Evolutionary conservation across 2,329 filamentous ascomycete genomes (phyloP).

Genomic region (Xylogone sp.): DNA sequence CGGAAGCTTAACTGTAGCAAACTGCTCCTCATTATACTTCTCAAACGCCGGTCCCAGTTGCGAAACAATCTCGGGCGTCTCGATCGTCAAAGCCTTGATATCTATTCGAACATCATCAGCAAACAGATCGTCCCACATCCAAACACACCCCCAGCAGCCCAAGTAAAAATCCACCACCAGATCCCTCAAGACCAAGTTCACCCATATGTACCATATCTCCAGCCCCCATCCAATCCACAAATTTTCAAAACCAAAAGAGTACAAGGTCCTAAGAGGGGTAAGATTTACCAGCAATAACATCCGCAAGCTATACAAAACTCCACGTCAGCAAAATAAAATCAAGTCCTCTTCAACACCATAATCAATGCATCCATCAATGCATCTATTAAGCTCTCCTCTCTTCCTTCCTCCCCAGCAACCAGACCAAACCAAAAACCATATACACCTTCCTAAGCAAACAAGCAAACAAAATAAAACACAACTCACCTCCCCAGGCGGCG

Average conservation of each 20-base stretch:
- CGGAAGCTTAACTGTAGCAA: constrained; percentile 83
- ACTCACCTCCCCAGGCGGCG: constrained; percentile 91
- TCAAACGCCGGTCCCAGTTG: constrained; percentile 80
- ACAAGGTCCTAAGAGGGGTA: constrained; percentile 2
- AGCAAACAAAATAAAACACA: constrained; percentile 8
- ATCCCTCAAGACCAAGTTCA: not conserved
- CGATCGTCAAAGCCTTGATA: constrained; percentile 79
- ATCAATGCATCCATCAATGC: no score
- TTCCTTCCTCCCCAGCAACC: no score
- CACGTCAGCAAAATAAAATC: constrained; percentile 17
- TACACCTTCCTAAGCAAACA: no score
- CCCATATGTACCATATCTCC: no score
- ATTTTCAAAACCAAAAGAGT: no score
- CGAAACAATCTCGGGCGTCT: constrained; percentile 62
- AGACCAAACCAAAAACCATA: no score
- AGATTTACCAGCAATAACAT: constrained; percentile 76
- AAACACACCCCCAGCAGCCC: no score
- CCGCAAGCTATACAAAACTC: constrained; percentile 61
- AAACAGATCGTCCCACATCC: no score
- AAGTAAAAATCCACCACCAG: not conserved
- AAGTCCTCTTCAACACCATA: constrained; percentile 1
- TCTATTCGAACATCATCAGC: no score
- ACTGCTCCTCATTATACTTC: constrained; percentile 95
- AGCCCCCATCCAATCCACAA: no score
- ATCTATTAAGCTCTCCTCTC: no score